Percentiles rank a stretch among this genome's conserved stretches.
Conservation (phyloP, 1,284 basidiomycete species). For the Phellopilus nigrolimitatus region DNA sequence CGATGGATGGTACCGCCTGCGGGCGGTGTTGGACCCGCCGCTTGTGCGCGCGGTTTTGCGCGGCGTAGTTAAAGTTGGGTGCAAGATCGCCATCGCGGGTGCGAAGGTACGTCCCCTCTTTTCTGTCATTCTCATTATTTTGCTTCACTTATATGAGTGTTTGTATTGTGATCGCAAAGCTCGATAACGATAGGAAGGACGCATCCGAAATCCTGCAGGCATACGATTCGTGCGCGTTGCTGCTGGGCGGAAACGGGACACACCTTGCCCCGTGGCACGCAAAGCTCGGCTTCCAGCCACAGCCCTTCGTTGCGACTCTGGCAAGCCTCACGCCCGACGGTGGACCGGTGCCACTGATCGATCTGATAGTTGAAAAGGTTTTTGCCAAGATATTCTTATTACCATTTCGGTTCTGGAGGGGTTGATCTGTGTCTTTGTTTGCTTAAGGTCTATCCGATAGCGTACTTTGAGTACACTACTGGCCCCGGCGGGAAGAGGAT, state of each 20-base stretch:
- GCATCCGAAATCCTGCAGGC: slow-evolving; percentile 82
- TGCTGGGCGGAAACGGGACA: slow-evolving; percentile 79
- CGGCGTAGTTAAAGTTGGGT: slow-evolving; percentile 68
- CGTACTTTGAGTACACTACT: slow-evolving; percentile 55
- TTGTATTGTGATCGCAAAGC: slow-evolving; percentile 37
- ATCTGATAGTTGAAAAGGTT: slow-evolving; percentile 71
- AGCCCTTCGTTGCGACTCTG: slow-evolving; percentile 69
- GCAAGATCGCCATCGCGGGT: slow-evolving; percentile 79
- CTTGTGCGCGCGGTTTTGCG: slow-evolving; percentile 66
- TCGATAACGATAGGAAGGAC: slow-evolving; percentile 68
- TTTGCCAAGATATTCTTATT: too few species aligned
- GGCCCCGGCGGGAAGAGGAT: slow-evolving; percentile 49
- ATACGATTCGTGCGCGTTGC: slow-evolving; percentile 62
- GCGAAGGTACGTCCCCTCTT: slow-evolving; percentile 56
- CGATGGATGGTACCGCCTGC: slow-evolving; percentile 94
- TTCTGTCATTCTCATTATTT: background rate
- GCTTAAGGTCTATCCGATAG: slow-evolving; percentile 54
- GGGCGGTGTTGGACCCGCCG: slow-evolving; percentile 70
- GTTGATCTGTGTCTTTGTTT: slow-evolving; percentile 25
- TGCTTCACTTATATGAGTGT: slow-evolving; percentile 9
- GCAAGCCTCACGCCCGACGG: slow-evolving; percentile 81
- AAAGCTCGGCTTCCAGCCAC: slow-evolving; percentile 66
- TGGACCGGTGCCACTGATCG: slow-evolving; percentile 72
- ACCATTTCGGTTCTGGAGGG: too few species aligned
- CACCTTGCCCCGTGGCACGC: slow-evolving; percentile 85